Base-by-base conservation (phyloP, 441 rosid species). In the Brassica balearica region DNA sequence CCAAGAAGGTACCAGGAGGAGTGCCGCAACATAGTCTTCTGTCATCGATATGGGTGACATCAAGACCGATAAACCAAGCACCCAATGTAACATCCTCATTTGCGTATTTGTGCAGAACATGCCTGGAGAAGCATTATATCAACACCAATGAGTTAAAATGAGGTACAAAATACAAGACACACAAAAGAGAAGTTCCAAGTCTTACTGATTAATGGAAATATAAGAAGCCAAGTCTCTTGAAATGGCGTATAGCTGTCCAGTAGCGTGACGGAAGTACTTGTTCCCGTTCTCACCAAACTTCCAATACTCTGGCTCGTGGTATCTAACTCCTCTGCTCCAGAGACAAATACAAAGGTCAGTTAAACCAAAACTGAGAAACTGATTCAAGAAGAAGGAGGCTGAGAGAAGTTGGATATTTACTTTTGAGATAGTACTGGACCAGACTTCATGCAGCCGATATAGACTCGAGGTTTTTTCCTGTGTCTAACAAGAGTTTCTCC, bases 51-150 rank as follows among this genome's bases (percentile, higher is more conserved):
- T 94, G 97, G 6, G 89, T 90, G 51, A 83, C 94, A 62, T 96
- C 97, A 23, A 96, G 92, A 19, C 99, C 98, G 23, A 96, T 91
- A 86, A 96, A 94, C 99, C 99, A 96, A 25, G 98, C 81, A 61
- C 99, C 99, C 71, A 94, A 62, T 10, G 99, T 91, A 76, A 96
- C 98, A 83, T 96, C 99, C 79, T 96, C 99, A 60, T 96, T 96
- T 17, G 99, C 99, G 82, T 87, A 96, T 79, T 88, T 92, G 85
- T 96, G 99, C 61, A 96, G 83, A 64, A 96, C 95, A 84, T 90
- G 91, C 92, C 99, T 96, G 90, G 11, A 46, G 90, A 22, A 41
- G 79, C 71, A 78, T 71, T 34, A 12, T 8, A 29, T 19, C 17
- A 11, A 62, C 29, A 17, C 69, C 0, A 1, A 38, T 27, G 2